Percentiles rank a stretch among this genome's conserved stretches.
Conservation (phyloP, 2,329 filamentous ascomycete species). For the Aspergillus sp. region DNA sequence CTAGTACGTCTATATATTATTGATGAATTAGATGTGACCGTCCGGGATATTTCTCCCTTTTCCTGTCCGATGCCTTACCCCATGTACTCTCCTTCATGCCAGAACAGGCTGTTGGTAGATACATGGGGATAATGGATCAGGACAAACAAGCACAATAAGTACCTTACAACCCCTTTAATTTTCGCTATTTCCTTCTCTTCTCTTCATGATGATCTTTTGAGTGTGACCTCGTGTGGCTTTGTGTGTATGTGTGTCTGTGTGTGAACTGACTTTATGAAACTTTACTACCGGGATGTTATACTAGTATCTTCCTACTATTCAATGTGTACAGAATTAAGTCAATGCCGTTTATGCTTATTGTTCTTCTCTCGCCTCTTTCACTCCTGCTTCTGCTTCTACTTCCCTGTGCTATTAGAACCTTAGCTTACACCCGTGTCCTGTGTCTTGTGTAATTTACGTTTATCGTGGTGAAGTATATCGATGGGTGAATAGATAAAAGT, state of each 20-base stretch:
- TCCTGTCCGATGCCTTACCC: too few relatives aligned
- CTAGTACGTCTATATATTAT: neutral
- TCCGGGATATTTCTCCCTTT: neutral
- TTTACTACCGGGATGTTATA: constrained; percentile 1
- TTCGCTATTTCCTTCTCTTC: neutral
- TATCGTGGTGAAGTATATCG: too few relatives aligned
- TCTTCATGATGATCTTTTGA: constrained; percentile 6
- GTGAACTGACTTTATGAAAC: constrained; percentile 9
- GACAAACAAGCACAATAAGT: too few relatives aligned
- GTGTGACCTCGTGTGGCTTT: neutral
- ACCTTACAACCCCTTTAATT: neutral
- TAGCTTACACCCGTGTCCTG: too few relatives aligned
- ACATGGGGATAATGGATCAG: too few relatives aligned
- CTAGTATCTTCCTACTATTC: neutral
- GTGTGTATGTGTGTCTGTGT: neutral
- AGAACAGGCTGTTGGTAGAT: too few relatives aligned
- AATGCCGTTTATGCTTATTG: constrained; percentile 2
- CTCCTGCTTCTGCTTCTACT: neutral
- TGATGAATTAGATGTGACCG: neutral
- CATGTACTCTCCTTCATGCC: too few relatives aligned
- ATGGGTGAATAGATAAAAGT: too few relatives aligned
- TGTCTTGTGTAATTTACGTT: neutral
- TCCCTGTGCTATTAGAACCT: neutral
- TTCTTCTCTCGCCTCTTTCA: neutral
- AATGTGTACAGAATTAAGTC: constrained; percentile 14